phyloP scores from a whole-genome alignment of 2,329 filamentous ascomycete species.

The Plenodomus tracheiphilus region DNA sequence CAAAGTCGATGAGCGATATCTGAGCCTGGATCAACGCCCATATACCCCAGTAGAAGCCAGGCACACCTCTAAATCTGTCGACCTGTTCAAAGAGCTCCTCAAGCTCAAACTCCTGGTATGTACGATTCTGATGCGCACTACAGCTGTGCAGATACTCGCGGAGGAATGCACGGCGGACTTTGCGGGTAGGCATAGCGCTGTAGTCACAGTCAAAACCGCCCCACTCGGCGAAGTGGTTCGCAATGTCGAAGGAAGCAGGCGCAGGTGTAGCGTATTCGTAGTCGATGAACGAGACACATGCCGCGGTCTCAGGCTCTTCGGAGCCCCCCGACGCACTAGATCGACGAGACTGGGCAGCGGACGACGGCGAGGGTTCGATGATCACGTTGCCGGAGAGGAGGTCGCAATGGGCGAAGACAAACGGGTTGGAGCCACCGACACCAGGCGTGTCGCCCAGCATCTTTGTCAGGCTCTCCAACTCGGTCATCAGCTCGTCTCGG shows the following conservation, averaged over 20 bases:
- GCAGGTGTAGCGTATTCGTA: slow-evolving; percentile 97
- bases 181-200: slow-evolving; percentile 74
- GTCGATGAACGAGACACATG: slow-evolving; percentile 74
- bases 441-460: slow-evolving; percentile 77
- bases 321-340: slow-evolving; percentile 38
- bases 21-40: slow-evolving; percentile 94
- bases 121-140: slow-evolving; percentile 46
- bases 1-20: slow-evolving; percentile 95
- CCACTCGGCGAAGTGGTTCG: slow-evolving; percentile 99
- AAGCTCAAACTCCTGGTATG: slow-evolving; percentile 60
- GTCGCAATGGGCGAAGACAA: slow-evolving; percentile 95
- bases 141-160: slow-evolving; percentile 80
- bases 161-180: slow-evolving; percentile 79
- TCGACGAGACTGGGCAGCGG: slow-evolving; percentile 37
- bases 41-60: slow-evolving; percentile 89
- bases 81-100: slow-evolving; percentile 76
- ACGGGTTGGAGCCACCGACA: slow-evolving; percentile 68
- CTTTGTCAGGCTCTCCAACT: slow-evolving; percentile 70
- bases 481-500: slow-evolving; percentile 70
- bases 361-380: slow-evolving; percentile 61
- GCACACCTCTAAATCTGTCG: slow-evolving; percentile 83
- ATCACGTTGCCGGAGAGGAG: slow-evolving; percentile 97
- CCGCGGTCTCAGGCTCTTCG: slow-evolving; percentile 33
- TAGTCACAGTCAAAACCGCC: slow-evolving; percentile 95
- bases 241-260: slow-evolving; percentile 92